Evolutionary conservation across 106 monocot genomes (phyloP).

Genomic region (Dioscorea dumetorum): DNA sequence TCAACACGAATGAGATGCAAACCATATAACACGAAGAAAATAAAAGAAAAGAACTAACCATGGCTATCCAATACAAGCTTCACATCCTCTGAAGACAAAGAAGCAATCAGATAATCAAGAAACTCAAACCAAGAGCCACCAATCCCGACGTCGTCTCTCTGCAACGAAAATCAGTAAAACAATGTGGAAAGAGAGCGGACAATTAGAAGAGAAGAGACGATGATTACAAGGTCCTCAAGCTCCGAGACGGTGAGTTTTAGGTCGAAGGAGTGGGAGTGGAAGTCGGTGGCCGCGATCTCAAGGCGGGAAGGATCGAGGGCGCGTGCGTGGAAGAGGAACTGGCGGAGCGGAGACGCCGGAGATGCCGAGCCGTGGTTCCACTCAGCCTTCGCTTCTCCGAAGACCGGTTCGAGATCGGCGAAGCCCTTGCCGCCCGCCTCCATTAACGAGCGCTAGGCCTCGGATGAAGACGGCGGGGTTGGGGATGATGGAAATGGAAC

Average conservation of each 20-base stretch:
- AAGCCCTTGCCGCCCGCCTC: constrained; percentile 28
- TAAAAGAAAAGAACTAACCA: constrained; percentile 6
- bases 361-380: background rate
- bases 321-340: constrained; percentile 39
- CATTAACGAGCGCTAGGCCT: constrained; percentile 12
- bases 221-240: constrained; percentile 48
- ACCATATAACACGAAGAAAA: background rate
- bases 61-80: constrained; percentile 21
- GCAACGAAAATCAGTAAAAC: constrained; percentile 2
- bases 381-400: constrained; percentile 26
- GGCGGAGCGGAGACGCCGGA: constrained; percentile 1
- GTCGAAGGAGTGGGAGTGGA: constrained; percentile 36
- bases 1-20: background rate
- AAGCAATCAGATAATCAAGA: constrained; percentile 51
- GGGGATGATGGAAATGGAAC: no score
- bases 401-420: constrained; percentile 28
- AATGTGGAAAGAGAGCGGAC: background rate
- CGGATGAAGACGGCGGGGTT: background rate
- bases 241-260: constrained; percentile 29
- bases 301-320: constrained; percentile 26
- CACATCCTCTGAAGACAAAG: constrained; percentile 37
- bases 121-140: constrained; percentile 68
- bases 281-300: constrained; percentile 38
- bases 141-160: constrained; percentile 79
- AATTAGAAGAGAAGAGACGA: background rate